These are phyloP conservation scores for Asterochloris erici DNA, from an alignment of 139 green algal genomes.

Conservation along the genomic window DNA sequence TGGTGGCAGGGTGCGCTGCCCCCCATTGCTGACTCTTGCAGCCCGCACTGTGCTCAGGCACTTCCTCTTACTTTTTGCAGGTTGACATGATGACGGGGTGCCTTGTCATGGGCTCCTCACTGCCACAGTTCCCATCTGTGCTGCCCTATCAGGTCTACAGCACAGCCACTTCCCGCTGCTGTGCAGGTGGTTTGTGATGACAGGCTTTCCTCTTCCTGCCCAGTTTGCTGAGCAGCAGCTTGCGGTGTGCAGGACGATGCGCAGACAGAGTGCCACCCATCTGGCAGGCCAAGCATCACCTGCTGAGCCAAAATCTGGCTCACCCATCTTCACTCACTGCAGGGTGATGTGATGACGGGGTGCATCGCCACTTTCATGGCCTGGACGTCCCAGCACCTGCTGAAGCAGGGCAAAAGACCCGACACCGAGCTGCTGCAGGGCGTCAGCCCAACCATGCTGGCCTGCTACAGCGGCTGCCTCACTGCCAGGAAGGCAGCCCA, in stretches of 20 bases:
- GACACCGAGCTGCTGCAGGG: background rate
- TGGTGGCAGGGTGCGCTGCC: background rate
- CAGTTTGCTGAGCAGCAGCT: background rate
- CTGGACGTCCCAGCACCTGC: slow-evolving; percentile 36
- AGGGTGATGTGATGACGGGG: slow-evolving; percentile 63
- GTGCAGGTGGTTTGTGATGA: no score
- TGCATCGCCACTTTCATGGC: slow-evolving; percentile 44
- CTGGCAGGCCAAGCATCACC: background rate
- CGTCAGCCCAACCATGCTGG: slow-evolving; percentile 32
- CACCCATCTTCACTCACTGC: background rate
- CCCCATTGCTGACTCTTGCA: no score
- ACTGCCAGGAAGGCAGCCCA: slow-evolving; percentile 19
- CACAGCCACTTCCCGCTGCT: no score
- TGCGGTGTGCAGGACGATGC: background rate
- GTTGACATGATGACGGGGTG: no score
- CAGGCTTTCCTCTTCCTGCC: background rate
- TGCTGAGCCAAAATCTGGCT: background rate
- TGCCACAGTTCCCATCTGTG: no score
- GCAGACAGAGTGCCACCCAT: background rate
- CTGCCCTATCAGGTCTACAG: no score
- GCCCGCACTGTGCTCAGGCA: no score
- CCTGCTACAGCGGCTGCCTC: slow-evolving; percentile 33
- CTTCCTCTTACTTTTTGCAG: no score
- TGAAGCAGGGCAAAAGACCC: background rate
- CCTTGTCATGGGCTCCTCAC: no score